Evolutionary conservation across 306 rosid species (phyloP).

Genomic region (Herpetospermum pedunculosum): DNA sequence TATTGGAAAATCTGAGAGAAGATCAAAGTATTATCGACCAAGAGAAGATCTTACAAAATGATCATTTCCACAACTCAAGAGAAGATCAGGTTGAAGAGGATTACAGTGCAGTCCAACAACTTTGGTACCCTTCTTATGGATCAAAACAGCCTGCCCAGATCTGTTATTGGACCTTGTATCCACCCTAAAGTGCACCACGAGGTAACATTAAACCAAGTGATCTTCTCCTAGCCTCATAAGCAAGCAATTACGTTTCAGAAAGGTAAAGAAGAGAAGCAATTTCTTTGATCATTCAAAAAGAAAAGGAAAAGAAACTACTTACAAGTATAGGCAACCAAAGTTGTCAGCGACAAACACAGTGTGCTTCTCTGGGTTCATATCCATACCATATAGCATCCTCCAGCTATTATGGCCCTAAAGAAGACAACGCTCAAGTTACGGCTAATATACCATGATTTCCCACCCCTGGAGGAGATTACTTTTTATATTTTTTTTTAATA

Average conservation of each 20-base stretch:
- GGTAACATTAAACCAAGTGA: not conserved
- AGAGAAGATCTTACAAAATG: conserved; percentile 57
- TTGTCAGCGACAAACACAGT: conserved; percentile 73
- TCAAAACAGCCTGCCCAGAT: conserved; percentile 55
- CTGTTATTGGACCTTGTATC: conserved; percentile 60
- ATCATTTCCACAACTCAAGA: conserved; percentile 88
- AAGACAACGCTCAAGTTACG: not conserved
- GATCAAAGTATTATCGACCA: not conserved
- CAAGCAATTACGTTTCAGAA: not conserved
- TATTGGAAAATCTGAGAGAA: not conserved
- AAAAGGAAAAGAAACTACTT: conserved; percentile 19
- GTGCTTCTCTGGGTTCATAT: conserved; percentile 64
- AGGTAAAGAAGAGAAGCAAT: not conserved
- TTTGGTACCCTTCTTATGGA: conserved; percentile 81
- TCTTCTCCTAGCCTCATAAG: not conserved
- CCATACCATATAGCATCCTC: conserved; percentile 98
- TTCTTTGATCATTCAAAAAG: not conserved
- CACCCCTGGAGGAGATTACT: no score
- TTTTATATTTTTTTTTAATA: no score
- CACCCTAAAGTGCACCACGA: conserved; percentile 34
- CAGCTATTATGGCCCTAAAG: conserved; percentile 59
- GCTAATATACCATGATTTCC: not conserved
- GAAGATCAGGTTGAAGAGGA: conserved; percentile 85
- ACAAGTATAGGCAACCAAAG: conserved; percentile 69
- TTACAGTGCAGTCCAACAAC: conserved; percentile 89